phyloP scores from a whole-genome alignment of 1,284 basidiomycete genomes.

The Irpex lacteus region DNA sequence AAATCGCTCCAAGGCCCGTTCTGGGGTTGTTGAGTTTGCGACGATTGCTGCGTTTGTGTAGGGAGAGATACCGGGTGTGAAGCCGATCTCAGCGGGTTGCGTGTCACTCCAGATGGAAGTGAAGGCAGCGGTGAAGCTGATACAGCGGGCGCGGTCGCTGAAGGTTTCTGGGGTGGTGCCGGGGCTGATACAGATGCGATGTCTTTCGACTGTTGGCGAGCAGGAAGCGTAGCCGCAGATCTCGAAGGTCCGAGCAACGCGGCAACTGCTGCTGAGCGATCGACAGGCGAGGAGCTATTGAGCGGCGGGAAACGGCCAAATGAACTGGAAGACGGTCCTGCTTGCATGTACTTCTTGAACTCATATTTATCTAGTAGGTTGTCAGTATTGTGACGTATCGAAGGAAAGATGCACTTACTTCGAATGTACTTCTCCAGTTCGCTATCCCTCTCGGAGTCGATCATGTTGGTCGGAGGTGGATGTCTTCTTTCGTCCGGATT shows the following conservation, averaged over 20 bases:
- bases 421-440: constrained; percentile 85
- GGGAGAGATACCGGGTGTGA: not conserved
- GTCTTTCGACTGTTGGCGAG: not conserved
- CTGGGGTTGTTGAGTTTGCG: not conserved
- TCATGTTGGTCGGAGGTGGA: constrained; percentile 76
- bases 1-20: not conserved
- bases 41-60: not conserved
- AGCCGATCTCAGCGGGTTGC: not conserved
- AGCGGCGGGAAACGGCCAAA: constrained; percentile 42
- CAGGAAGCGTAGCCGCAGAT: constrained; percentile 5
- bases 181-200: not conserved
- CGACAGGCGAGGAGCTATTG: constrained; percentile 7
- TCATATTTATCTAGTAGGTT: constrained; percentile 64
- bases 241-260: constrained; percentile 14
- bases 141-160: not conserved
- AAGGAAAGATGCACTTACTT: constrained; percentile 39
- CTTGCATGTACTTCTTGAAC: constrained; percentile 59
- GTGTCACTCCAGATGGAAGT: not conserved
- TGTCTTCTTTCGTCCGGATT: constrained; percentile 76
- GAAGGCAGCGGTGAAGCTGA: not conserved
- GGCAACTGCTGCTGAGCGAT: constrained; percentile 13
- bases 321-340: not conserved
- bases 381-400: not conserved
- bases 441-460: constrained; percentile 77
- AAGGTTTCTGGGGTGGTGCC: not conserved